Evolutionary conservation across 306 rosid species (phyloP).

Genomic region (Notholithocarpus densiflorus): DNA sequence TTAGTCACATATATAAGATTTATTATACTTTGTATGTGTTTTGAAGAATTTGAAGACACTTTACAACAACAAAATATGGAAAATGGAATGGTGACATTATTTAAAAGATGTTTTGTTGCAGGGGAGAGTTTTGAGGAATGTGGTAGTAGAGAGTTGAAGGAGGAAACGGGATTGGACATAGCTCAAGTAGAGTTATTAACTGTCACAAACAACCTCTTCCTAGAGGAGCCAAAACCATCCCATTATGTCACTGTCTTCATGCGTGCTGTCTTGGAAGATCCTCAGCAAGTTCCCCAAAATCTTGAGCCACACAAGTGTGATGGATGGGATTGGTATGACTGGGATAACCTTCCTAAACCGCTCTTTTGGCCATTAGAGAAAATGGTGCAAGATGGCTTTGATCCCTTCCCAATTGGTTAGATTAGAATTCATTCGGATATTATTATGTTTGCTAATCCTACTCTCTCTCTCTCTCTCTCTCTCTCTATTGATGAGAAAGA

Average conservation of each 20-base stretch:
- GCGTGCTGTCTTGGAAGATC: constrained; percentile 38
- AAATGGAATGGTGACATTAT: too few species aligned
- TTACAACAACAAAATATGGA: too few species aligned
- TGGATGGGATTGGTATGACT: constrained; percentile 80
- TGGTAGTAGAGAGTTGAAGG: constrained; percentile 65
- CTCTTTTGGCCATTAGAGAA: constrained; percentile 62
- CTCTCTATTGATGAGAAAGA: background rate
- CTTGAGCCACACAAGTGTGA: constrained; percentile 65
- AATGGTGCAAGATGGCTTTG: constrained; percentile 42
- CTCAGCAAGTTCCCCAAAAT: constrained; percentile 39
- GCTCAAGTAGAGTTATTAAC: constrained; percentile 29
- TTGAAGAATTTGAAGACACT: too few species aligned
- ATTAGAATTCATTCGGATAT: background rate
- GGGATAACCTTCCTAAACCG: constrained; percentile 56
- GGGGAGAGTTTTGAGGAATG: constrained; percentile 84
- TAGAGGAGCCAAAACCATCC: constrained; percentile 39
- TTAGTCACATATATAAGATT: too few species aligned
- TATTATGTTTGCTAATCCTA: background rate
- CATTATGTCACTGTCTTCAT: constrained; percentile 61
- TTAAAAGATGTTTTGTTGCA: constrained; percentile 11
- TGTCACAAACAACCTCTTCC: constrained; percentile 5
- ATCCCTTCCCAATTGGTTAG: constrained; percentile 42
- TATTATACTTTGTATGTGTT: too few species aligned
- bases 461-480: background rate
- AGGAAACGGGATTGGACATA: constrained; percentile 60